Percentiles rank a stretch among this genome's conserved stretches.
Conservation (phyloP, 73 alveolate genomes). For the Paramecium sexaurelia region DNA sequence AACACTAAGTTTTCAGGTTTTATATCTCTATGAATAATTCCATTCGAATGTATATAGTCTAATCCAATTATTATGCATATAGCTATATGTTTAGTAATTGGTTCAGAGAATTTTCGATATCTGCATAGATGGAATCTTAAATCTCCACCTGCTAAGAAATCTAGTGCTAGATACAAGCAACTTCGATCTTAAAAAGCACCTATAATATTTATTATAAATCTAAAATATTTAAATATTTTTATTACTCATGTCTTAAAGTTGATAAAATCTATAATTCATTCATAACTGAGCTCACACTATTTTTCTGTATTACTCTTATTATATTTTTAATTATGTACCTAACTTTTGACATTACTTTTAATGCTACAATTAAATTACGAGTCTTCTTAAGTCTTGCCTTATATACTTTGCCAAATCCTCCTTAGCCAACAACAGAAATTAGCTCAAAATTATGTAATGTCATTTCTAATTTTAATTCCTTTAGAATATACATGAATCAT, state of each 20-base stretch:
- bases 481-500: background rate
- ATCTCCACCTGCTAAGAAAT: slow-evolving; percentile 92
- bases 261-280: slow-evolving; percentile 85
- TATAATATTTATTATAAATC: slow-evolving; percentile 87
- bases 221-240: background rate
- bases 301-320: slow-evolving; percentile 76
- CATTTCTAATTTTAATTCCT: background rate
- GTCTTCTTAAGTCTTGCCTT: slow-evolving; percentile 84
- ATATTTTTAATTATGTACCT: background rate
- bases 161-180: slow-evolving; percentile 90
- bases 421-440: slow-evolving; percentile 69
- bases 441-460: background rate
- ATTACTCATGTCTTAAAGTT: slow-evolving; percentile 74
- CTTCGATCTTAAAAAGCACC: slow-evolving; percentile 92
- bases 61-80: slow-evolving; percentile 81
- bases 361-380: slow-evolving; percentile 14
- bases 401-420: slow-evolving; percentile 75
- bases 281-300: slow-evolving; percentile 85
- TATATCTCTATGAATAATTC: slow-evolving; percentile 93
- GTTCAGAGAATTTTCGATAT: slow-evolving; percentile 86
- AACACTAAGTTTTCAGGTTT: slow-evolving; percentile 96
- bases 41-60: slow-evolving; percentile 90
- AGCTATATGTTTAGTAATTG: slow-evolving; percentile 74
- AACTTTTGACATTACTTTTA: slow-evolving; percentile 72
- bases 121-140: slow-evolving; percentile 81